Conservation (phyloP, 345 rosid species). For the Moringa oleifera region DNA sequence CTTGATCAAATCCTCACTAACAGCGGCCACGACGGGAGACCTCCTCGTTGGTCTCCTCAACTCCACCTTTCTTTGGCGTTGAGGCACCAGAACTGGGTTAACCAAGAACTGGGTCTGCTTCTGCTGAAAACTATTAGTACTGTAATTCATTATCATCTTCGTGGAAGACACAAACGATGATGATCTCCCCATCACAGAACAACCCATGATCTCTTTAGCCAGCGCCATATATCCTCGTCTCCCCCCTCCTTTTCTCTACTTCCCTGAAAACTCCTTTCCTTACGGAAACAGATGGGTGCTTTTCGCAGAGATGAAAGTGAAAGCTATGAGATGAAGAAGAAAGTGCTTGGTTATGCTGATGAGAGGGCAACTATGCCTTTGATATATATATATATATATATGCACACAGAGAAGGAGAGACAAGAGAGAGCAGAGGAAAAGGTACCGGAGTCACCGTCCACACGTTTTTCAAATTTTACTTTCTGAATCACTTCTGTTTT, state of each 20-base stretch:
- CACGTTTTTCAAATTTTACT: slow-evolving; percentile 57
- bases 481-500: slow-evolving; percentile 10
- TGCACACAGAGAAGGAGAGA: neutral
- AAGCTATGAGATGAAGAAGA: slow-evolving; percentile 6
- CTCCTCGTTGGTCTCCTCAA: slow-evolving; percentile 11
- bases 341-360: slow-evolving; percentile 4
- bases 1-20: slow-evolving; percentile 69
- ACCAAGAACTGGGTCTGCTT: slow-evolving; percentile 15
- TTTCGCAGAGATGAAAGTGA: neutral
- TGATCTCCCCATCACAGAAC: slow-evolving; percentile 37
- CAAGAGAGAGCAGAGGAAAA: neutral
- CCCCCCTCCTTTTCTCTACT: neutral
- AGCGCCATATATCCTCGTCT: slow-evolving; percentile 39
- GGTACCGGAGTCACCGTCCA: slow-evolving; percentile 38
- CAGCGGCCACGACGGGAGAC: slow-evolving; percentile 34
- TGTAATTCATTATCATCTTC: slow-evolving; percentile 6
- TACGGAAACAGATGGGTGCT: neutral
- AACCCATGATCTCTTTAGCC: slow-evolving; percentile 58
- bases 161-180: slow-evolving; percentile 32
- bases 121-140: slow-evolving; percentile 14
- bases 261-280: neutral
- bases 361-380: neutral
- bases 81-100: slow-evolving; percentile 22
- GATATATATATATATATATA: slow-evolving; percentile 15
- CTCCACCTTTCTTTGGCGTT: slow-evolving; percentile 16